Percentiles rank a stretch among this genome's conserved stretches.
phyloP scores from a whole-genome alignment of 768 basidiomycete species.

The Amanita brunnescens region DNA sequence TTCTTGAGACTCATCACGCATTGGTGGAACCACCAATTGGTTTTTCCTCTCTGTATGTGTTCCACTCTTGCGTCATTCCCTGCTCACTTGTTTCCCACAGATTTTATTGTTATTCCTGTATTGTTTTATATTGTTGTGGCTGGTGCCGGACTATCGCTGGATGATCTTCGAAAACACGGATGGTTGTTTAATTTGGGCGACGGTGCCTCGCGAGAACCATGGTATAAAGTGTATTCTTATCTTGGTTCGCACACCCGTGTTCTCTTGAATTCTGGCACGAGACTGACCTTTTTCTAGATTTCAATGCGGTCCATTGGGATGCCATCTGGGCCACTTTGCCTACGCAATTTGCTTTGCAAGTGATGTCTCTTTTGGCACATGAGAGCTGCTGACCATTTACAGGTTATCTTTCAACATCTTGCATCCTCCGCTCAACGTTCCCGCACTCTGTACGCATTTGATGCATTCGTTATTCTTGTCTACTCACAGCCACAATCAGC shows the following conservation, averaged over 20 bases:
- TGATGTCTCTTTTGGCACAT: constrained; percentile 3
- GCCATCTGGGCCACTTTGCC: constrained; percentile 81
- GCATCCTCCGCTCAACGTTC: constrained; percentile 83
- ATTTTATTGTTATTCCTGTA: constrained; percentile 72
- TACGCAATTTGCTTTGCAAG: constrained; percentile 87
- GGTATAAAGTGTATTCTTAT: constrained; percentile 84
- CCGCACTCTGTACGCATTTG: constrained; percentile 72
- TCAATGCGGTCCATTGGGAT: constrained; percentile 45
- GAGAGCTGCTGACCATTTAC: background rate
- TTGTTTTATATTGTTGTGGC: constrained; percentile 79
- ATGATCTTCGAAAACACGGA: constrained; percentile 48
- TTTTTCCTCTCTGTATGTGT: constrained; percentile 79
- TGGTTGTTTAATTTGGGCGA: constrained; percentile 79
- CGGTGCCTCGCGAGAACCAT: constrained; percentile 30
- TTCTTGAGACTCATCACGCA: constrained; percentile 74
- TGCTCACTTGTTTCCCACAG: constrained; percentile 24
- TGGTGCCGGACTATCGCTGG: constrained; percentile 52
- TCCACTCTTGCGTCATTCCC: background rate
- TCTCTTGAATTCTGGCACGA: background rate
- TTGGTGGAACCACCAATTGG: constrained; percentile 75
- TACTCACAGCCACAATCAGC: too few species aligned
- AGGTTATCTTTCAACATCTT: constrained; percentile 81
- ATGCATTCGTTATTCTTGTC: too few species aligned
- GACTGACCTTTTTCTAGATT: constrained; percentile 35
- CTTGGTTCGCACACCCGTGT: constrained; percentile 40